These are phyloP conservation scores for Acanthamoeba royreba DNA, from an alignment of 208 protist species.

Conservation along the genomic window DNA sequence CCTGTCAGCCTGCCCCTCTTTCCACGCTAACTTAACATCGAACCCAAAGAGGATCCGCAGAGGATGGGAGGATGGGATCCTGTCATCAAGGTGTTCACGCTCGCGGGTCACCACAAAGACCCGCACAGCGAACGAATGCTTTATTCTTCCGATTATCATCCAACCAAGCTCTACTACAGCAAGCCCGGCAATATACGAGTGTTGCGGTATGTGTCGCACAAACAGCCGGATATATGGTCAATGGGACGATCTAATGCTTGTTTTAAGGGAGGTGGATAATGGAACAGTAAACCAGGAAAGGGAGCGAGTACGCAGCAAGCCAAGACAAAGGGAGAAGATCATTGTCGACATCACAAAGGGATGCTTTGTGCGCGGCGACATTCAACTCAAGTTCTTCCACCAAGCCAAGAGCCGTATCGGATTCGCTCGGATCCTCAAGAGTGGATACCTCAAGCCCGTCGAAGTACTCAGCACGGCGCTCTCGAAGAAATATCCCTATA, in stretches of 20 bases:
- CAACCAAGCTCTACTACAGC: neutral
- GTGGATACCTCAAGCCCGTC: slow-evolving; percentile 12
- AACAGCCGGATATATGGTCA: neutral
- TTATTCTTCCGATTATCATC: slow-evolving; percentile 12
- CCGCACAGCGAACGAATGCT: neutral
- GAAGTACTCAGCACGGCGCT: neutral
- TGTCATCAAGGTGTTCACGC: slow-evolving; percentile 16
- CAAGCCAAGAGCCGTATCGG: slow-evolving; percentile 5
- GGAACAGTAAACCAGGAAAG: neutral
- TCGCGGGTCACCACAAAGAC: neutral
- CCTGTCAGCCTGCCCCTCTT: neutral
- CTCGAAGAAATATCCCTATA: slow-evolving; percentile 11
- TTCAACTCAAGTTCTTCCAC: slow-evolving; percentile 36
- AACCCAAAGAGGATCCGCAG: neutral
- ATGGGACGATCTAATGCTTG: neutral
- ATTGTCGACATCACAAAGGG: slow-evolving; percentile 1
- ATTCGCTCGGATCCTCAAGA: slow-evolving; percentile 21
- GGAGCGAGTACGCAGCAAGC: neutral
- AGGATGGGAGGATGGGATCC: neutral
- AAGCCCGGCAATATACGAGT: neutral
- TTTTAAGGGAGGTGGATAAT: slow-evolving; percentile 6
- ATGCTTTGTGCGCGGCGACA: slow-evolving; percentile 12
- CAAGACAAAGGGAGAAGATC: neutral
- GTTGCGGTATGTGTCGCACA: neutral
- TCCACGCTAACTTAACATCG: neutral